Conservation (phyloP, 345 rosid genomes). For the Brassica incana region DNA sequence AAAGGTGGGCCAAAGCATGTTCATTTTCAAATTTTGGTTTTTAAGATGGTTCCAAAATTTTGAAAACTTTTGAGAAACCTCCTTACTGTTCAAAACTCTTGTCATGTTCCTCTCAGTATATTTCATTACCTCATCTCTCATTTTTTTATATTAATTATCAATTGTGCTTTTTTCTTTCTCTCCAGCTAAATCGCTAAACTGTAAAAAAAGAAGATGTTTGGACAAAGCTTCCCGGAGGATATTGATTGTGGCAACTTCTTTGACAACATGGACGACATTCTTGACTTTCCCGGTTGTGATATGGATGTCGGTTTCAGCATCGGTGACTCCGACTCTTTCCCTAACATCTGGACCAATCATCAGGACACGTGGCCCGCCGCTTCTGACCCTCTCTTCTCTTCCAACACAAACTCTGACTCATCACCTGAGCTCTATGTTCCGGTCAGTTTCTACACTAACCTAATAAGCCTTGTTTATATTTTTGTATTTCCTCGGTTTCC, state of each 20-base stretch:
- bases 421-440: constrained; percentile 89
- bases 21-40: constrained; percentile 30
- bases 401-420: constrained; percentile 55
- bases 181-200: constrained; percentile 10
- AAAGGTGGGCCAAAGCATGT: constrained; percentile 37
- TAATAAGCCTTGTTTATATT: background rate
- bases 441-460: constrained; percentile 43
- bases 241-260: constrained; percentile 92
- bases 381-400: constrained; percentile 66
- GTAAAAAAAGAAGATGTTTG: constrained; percentile 61
- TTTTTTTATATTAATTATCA: background rate
- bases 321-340: constrained; percentile 47
- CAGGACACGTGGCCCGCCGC: constrained; percentile 56
- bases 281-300: constrained; percentile 80
- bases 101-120: constrained; percentile 19
- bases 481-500: background rate
- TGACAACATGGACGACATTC: constrained; percentile 87
- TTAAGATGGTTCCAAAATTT: constrained; percentile 36
- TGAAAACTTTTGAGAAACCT: constrained; percentile 24
- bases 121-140: constrained; percentile 8
- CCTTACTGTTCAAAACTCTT: constrained; percentile 13
- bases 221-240: constrained; percentile 71
- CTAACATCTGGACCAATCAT: constrained; percentile 67
- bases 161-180: background rate
- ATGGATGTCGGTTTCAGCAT: constrained; percentile 49